phyloP scores from a whole-genome alignment of 495 filamentous ascomycete genomes.

The Podospora pseudopauciseta region DNA sequence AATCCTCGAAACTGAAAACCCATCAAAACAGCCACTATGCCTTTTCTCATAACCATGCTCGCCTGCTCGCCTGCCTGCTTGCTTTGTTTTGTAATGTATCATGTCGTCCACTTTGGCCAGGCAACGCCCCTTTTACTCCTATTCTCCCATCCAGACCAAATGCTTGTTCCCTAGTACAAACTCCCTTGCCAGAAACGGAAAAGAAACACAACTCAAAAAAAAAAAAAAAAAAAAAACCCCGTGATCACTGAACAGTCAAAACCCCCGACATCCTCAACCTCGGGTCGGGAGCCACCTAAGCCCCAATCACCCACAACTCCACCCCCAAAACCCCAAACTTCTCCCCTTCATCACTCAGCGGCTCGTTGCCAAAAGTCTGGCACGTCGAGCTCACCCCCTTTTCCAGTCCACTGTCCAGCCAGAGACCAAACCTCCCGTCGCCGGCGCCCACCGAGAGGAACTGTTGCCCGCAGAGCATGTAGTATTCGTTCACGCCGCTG shows the following conservation, averaged over 20 bases:
- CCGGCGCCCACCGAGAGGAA: constrained; percentile 82
- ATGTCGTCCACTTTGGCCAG: background rate
- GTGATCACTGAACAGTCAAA: background rate
- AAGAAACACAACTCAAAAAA: background rate
- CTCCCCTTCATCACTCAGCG: constrained; percentile 86
- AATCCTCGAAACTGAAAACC: background rate
- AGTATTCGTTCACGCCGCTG: constrained; percentile 91
- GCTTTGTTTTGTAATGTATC: background rate
- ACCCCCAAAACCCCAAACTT: constrained; percentile 92
- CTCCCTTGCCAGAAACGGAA: background rate
- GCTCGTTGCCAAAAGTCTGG: constrained; percentile 93
- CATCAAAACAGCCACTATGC: background rate
- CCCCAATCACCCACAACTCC: constrained; percentile 81
- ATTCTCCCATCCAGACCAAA: background rate
- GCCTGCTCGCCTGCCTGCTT: background rate
- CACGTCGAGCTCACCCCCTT: constrained; percentile 76
- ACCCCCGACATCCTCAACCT: background rate
- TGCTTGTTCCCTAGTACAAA: background rate
- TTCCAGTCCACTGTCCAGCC: constrained; percentile 87
- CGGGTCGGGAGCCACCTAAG: background rate
- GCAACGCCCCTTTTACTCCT: background rate
- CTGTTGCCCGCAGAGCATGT: constrained; percentile 86
- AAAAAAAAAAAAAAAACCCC: background rate
- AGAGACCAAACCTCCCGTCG: constrained; percentile 88
- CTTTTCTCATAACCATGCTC: background rate